phyloP scores from a whole-genome alignment of 768 basidiomycete species.

The Pulveroboletus sp. region DNA sequence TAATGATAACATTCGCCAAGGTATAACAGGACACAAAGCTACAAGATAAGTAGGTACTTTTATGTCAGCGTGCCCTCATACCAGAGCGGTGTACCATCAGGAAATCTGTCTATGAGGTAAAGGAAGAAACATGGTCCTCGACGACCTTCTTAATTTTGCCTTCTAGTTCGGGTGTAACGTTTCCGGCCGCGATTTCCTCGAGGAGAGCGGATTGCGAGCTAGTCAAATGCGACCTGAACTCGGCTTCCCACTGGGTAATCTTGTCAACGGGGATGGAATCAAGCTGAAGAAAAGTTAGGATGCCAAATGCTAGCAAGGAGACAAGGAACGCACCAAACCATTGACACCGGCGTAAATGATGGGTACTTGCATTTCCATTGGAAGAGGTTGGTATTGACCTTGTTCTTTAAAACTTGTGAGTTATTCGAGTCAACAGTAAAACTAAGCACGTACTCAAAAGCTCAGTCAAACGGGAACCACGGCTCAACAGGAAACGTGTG shows the following conservation, averaged over 20 bases:
- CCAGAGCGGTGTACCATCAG: constrained; percentile 12
- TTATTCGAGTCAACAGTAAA: not conserved
- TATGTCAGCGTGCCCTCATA: constrained; percentile 16
- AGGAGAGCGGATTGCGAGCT: constrained; percentile 74
- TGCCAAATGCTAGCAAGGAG: not conserved
- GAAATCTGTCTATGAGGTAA: constrained; percentile 51
- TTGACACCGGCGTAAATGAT: constrained; percentile 99
- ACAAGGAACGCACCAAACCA: constrained; percentile 71
- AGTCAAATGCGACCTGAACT: constrained; percentile 86
- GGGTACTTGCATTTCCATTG: constrained; percentile 96
- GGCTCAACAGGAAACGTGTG: constrained; percentile 95
- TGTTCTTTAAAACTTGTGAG: constrained; percentile 60
- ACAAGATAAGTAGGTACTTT: constrained; percentile 19
- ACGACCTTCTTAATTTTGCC: constrained; percentile 93
- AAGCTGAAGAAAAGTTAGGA: constrained; percentile 47
- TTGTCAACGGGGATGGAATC: constrained; percentile 94
- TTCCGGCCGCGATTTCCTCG: constrained; percentile 79
- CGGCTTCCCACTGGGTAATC: constrained; percentile 90
- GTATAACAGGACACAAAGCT: constrained; percentile 23
- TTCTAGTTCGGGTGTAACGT: constrained; percentile 88
- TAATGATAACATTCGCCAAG: constrained; percentile 27
- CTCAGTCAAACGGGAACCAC: constrained; percentile 98
- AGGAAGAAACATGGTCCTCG: constrained; percentile 82
- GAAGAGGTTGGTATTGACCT: constrained; percentile 94
- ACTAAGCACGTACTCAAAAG: constrained; percentile 63